Evolutionary conservation across 345 rosid species (phyloP), one percentile per base, ranked within the genome.

Genomic region (Gossypium sturtianum): DNA sequence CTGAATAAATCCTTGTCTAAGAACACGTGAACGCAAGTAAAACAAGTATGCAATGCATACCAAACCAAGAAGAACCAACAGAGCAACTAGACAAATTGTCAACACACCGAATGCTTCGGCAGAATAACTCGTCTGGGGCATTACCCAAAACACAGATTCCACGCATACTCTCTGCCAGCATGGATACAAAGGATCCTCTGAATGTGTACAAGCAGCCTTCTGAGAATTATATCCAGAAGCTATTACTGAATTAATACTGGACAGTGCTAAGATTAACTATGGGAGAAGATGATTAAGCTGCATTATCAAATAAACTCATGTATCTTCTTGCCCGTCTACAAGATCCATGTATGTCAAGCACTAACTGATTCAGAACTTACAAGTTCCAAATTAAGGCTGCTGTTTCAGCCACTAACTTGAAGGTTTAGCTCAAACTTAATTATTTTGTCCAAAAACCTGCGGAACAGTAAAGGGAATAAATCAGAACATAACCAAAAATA

Each of bases 91-190:
- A 82, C 92, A 90, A 78, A 95, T 89, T 52, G 99, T 95, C 83
- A 85, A 89, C 89, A 88, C 93, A 87, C 98, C 99, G 88, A 95
- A 87, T 80, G 92, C 97, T 87, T 93, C 98, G 94, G 99, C 86
- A 89, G 85, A 84, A 83, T 83, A 74, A 87, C 91, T 88, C 82
- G 87, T 89, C 97, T 84, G 98, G 98, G 97, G 98, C 99, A 95
- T 95, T 86, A 95, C 98, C 98, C 97, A 84, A 87, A 86, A 77
- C 87, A 93, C 95, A 85, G 89, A 87, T 86, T 90, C 93, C 98
- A 87, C 91, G 92, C 96, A 93, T 95, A 92, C 97, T 95, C 93
- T 93, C 94, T 81, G 85, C 97, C 92, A 95, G 99, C 97, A 95
- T 93, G 93, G 97, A 89, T 91, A 83, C 97, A 89, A 82, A 73